Base-by-base conservation (phyloP, 768 basidiomycete genomes). In the Rubroboletus pulcherrimus region DNA sequence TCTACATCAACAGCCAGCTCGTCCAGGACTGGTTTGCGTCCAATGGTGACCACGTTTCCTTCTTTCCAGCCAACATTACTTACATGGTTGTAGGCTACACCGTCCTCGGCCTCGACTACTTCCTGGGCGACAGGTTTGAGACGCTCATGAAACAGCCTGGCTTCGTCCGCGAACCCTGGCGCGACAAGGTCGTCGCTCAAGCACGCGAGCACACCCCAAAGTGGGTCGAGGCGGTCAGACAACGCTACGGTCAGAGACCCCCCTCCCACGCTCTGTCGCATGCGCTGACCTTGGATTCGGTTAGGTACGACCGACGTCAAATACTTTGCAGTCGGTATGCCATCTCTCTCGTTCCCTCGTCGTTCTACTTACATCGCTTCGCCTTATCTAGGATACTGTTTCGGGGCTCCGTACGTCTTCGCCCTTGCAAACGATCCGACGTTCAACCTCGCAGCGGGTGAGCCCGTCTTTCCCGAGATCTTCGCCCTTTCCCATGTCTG, bases 11-110 rank as follows among this genome's bases (percentile, higher is more conserved):
- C 65, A 78, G 77, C 46, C 73, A 84, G 66, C 72, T 86, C 21
- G 53, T 87, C 6, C 83, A 85, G 63, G 85, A 88, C 64, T 87
- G 79, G 61, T 84, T 81, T 57, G 85, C 86, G 1, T 71, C 78
- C 7, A 73, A 80, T 19, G 85, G 86, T 86, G 52, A 2, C 10
- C 24, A 7, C 49, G 12, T 24, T 35, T 11, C 29, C 4, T n/a
- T 24, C 10, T 19, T 6, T 37, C 8, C 14, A 14, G 2, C 3
- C 30, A 2, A 14, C 33, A 15, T 17, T 34, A 29, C 17, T 43
- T 4, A 54, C 42, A 12, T 17, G 21, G 7, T 12, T 11, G 39
- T 14, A 86, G 85, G 85, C 1, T 86, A 79, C 63, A 68, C 74
- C 43, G 83, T 86, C 5, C 66, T 86, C 5, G 83, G 82, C 2